Base-by-base conservation (phyloP, 345 rosid genomes). In the Hibiscus tridactylites region DNA sequence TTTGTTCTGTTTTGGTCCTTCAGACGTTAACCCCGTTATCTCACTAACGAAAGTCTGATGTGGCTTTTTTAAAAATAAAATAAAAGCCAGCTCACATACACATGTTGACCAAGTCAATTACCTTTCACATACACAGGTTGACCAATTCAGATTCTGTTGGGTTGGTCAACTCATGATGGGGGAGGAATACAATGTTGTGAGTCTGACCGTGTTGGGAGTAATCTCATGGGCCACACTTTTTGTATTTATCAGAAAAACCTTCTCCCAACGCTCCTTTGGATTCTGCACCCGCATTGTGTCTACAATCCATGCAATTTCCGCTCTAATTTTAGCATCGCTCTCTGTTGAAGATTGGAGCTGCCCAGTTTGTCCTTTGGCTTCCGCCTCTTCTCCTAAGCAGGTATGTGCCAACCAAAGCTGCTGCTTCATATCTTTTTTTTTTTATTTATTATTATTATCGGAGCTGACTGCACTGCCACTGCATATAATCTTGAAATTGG, bases 251-350 rank as follows among this genome's bases (percentile, higher is more conserved):
- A 82, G 94, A 68, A 74, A 78, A 69, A 66, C 68, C 57, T 78
- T 91, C 52, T 80, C 86, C 16, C 75, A 81, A 9, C 86, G 81
- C 15, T 89, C 94, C 35, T 91, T 84, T 56, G 91, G 85, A 10
- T 88, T 91, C 81, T 83, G 91, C 80, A 90, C 86, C 83, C 90
- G 97, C 57, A 24, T 84, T 11, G 94, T 93, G 53, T 93, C 97
- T 0, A 80, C 88, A 10, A 26, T 79, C 35, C 98, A 91, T 57
- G 96, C 94, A 1, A 71, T 77, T 63, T n/a, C 81, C 13, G 96
- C 88, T 21, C 89, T 93, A 1, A 73, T 37, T n/a, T 82, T 88
- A 61, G 90, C 97, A 73, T 75, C 88, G 7, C 81, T 80, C 61
- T 79, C 94, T 5, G 88, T 93, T 58, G 63, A 85, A 81, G 85